Conservation (phyloP, 768 basidiomycete genomes). For the Mycena metata region DNA sequence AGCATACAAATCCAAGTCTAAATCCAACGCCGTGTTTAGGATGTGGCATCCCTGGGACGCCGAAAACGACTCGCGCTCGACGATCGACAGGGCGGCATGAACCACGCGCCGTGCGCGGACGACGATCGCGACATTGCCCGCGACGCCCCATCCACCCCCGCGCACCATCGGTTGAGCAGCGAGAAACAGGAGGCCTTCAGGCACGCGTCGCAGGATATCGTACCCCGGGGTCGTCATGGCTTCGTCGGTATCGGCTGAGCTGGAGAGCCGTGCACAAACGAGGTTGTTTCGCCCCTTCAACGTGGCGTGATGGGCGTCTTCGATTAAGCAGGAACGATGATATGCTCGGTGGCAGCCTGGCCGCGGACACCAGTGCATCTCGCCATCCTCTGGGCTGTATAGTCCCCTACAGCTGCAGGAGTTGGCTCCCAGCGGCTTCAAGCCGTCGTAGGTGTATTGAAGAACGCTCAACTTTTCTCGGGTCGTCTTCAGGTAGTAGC, state of each 20-base stretch:
- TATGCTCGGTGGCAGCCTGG: conserved; percentile 22
- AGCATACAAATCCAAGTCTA: conserved; percentile 8
- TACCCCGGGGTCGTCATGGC: background rate
- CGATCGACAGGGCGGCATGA: background rate
- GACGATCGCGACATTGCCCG: conserved; percentile 24
- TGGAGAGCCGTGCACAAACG: conserved; percentile 20
- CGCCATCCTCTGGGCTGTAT: conserved; percentile 24
- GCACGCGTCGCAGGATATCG: background rate
- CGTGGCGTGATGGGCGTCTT: background rate
- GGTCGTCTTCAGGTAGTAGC: conserved; percentile 22
- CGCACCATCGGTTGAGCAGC: conserved; percentile 28
- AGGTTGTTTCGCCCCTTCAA: background rate
- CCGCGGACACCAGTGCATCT: conserved; percentile 33
- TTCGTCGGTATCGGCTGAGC: conserved; percentile 9
- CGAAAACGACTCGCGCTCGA: no score
- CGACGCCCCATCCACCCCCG: conserved; percentile 12
- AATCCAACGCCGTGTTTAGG: background rate
- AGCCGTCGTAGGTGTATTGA: conserved; percentile 2
- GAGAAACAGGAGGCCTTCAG: background rate
- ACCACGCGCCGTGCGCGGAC: conserved; percentile 22
- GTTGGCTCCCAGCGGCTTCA: background rate
- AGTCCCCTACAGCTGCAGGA: conserved; percentile 14
- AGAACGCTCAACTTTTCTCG: background rate
- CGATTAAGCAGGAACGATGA: conserved; percentile 10
- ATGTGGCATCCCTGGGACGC: no score